These are phyloP conservation scores for Coffea humblotiana DNA, from an alignment of 305 asterid genomes.

Conservation along the genomic window DNA sequence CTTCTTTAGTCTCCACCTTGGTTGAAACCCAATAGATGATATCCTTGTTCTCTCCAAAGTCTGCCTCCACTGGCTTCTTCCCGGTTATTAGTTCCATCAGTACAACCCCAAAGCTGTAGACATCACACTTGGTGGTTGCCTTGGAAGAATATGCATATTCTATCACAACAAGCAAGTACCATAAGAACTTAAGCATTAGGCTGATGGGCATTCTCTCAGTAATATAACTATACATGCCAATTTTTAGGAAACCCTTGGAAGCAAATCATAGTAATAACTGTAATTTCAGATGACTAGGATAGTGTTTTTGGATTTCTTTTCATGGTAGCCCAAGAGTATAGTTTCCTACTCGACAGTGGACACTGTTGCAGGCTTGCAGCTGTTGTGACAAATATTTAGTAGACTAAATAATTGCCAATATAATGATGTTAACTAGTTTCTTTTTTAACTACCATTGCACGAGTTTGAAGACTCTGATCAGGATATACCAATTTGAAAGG, in stretches of 20 bases:
- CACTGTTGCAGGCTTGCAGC: neutral
- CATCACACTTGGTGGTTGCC: slow-evolving; percentile 92
- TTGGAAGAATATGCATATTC: slow-evolving; percentile 89
- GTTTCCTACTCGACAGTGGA: neutral
- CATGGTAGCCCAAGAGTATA: neutral
- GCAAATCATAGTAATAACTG: neutral
- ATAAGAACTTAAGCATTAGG: slow-evolving; percentile 8
- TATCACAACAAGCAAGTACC: slow-evolving; percentile 26
- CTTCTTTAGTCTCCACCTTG: slow-evolving; percentile 69
- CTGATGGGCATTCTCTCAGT: neutral
- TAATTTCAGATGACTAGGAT: neutral
- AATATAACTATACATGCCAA: neutral
- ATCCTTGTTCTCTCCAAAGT: slow-evolving; percentile 83
- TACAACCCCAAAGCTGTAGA: slow-evolving; percentile 90
- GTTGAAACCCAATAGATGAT: slow-evolving; percentile 69
- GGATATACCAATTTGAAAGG: neutral
- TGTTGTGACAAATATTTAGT: neutral
- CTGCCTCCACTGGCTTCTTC: slow-evolving; percentile 79
- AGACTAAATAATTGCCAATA: neutral
- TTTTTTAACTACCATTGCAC: neutral
- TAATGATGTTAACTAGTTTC: neutral
- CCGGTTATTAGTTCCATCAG: slow-evolving; percentile 84
- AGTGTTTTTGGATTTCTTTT: neutral
- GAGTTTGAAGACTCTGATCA: neutral
- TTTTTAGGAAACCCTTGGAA: neutral